phyloP scores from a whole-genome alignment of 2,329 filamentous ascomycete species.

The Pseudogymnoascus sp. region DNA sequence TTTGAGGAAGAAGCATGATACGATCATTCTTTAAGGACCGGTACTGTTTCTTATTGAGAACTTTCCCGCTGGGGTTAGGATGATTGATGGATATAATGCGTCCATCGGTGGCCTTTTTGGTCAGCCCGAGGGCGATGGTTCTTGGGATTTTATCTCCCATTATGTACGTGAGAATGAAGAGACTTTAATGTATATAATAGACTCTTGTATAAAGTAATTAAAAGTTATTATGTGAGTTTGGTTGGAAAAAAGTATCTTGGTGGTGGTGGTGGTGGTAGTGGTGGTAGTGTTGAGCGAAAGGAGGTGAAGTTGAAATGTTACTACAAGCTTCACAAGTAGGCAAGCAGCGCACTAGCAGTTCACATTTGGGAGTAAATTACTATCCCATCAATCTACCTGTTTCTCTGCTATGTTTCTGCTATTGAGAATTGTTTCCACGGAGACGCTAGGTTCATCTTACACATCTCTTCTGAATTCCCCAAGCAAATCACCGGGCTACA shows the following conservation, averaged over 20 bases:
- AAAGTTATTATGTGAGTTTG: too few species aligned
- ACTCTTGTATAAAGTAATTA: too few species aligned
- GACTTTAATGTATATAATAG: too few species aligned
- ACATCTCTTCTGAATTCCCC: background rate
- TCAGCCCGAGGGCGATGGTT: background rate
- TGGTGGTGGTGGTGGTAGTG: too few species aligned
- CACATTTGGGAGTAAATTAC: background rate
- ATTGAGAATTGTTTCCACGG: background rate
- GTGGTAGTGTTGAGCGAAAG: background rate
- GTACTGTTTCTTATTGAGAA: background rate
- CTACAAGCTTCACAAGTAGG: background rate
- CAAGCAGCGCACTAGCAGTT: background rate
- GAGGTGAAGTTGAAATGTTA: background rate
- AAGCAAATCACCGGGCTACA: background rate
- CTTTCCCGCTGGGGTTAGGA: background rate
- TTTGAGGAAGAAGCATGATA: background rate
- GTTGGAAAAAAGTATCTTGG: too few species aligned
- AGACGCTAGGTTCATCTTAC: background rate
- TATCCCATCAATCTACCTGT: background rate
- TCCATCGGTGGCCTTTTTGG: background rate
- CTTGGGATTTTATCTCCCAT: too few species aligned
- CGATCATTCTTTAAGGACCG: background rate
- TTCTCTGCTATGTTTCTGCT: background rate
- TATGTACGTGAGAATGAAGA: too few species aligned
- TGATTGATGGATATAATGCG: background rate